Conservation (phyloP, 352 stramenopile species). For the Poterioochromonas sp. region DNA sequence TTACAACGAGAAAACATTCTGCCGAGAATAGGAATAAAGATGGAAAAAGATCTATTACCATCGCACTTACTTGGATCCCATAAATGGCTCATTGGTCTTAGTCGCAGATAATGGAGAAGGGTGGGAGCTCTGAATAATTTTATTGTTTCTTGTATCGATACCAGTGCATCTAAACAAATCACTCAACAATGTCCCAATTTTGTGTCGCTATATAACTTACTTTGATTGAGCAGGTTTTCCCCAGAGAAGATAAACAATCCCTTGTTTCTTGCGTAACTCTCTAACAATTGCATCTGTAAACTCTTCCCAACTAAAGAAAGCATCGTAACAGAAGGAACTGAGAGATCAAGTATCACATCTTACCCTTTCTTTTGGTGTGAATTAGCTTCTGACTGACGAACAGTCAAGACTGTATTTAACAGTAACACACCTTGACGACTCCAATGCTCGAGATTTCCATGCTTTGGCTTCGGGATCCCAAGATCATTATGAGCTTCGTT, state of each 20-base stretch:
- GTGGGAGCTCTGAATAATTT: conserved; percentile 74
- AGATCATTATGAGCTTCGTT: conserved; percentile 71
- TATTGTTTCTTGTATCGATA: conserved; percentile 66
- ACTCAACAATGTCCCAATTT: conserved; percentile 41
- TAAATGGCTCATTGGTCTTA: conserved; percentile 89
- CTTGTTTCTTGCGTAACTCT: conserved; percentile 59
- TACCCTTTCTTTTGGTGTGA: conserved; percentile 55
- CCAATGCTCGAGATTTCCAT: conserved; percentile 74
- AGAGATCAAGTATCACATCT: conserved; percentile 21
- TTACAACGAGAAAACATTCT: conserved; percentile 66
- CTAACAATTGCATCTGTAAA: conserved; percentile 90
- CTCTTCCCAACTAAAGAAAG: conserved; percentile 88
- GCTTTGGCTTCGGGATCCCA: conserved; percentile 55
- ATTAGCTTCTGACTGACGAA: conserved; percentile 75
- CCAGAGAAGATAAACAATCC: conserved; percentile 97
- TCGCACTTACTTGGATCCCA: conserved; percentile 68
- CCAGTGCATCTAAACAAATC: conserved; percentile 52
- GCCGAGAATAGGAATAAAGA: background rate
- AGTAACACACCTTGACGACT: conserved; percentile 76
- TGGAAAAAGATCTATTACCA: background rate
- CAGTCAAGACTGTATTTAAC: conserved; percentile 94
- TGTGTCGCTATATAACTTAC: conserved; percentile 40
- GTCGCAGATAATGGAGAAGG: conserved; percentile 85
- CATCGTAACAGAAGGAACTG: no score
- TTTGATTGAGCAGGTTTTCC: conserved; percentile 79